Evolutionary conservation across 768 basidiomycete species (phyloP).

Genomic region (Kwoniella bestiolae): DNA sequence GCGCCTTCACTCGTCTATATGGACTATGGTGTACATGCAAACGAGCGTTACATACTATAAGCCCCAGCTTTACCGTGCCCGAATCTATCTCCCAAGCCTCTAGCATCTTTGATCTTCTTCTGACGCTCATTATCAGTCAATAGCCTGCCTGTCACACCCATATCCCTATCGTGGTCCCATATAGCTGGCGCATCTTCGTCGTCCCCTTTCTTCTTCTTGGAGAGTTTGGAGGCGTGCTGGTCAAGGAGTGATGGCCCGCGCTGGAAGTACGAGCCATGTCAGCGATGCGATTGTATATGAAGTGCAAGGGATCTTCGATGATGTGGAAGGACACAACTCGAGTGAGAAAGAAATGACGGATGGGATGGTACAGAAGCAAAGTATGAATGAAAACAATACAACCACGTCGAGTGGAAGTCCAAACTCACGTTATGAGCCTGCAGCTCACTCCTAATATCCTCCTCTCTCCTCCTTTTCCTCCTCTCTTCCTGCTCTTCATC

Average conservation of each 20-base stretch:
- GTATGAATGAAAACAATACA: no score
- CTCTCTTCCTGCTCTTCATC: conserved; percentile 17
- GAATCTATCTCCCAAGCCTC: conserved; percentile 80
- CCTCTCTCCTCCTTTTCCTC: conserved; percentile 69
- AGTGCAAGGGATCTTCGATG: conserved; percentile 1
- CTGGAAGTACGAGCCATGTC: neutral
- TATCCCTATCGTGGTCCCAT: conserved; percentile 92
- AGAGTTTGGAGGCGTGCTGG: conserved; percentile 39
- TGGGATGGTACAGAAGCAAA: neutral
- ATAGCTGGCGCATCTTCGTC: conserved; percentile 69
- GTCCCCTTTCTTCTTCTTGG: conserved; percentile 53
- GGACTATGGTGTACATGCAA: neutral
- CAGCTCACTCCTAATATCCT: conserved; percentile 71
- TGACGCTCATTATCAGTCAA: conserved; percentile 86
- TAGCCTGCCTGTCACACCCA: conserved; percentile 81
- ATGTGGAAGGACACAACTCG: neutral
- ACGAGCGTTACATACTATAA: conserved; percentile 38
- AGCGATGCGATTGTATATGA: no score
- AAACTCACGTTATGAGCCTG: conserved; percentile 66
- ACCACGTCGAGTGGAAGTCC: no score
- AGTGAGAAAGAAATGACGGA: neutral
- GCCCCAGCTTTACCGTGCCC: conserved; percentile 62
- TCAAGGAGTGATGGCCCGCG: conserved; percentile 53
- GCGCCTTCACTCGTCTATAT: no score
- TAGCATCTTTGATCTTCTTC: conserved; percentile 78